Evolutionary conservation across 2,329 filamentous ascomycete species (phyloP).

Genomic region (Triangularia verruculosa): DNA sequence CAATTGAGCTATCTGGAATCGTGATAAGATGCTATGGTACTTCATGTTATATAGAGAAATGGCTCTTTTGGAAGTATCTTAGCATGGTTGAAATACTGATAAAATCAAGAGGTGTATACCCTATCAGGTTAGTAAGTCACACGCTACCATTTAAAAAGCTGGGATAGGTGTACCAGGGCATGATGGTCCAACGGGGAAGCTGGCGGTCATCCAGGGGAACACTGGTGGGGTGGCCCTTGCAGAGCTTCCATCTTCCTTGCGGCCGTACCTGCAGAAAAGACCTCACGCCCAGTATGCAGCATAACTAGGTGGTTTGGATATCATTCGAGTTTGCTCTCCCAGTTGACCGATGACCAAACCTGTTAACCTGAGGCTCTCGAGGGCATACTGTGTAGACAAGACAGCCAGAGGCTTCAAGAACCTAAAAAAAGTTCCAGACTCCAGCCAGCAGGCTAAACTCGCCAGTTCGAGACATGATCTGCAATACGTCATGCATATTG

Average conservation of each 20-base stretch:
- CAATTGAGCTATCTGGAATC: too few species aligned
- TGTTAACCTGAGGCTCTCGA: not conserved
- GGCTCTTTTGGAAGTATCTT: too few species aligned
- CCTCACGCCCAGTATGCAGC: not conserved
- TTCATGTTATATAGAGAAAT: too few species aligned
- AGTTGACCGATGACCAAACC: not conserved
- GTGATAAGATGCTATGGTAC: too few species aligned
- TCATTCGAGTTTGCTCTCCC: not conserved
- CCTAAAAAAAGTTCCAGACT: not conserved
- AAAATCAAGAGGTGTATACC: too few species aligned
- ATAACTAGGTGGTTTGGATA: not conserved
- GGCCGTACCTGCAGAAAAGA: conserved; percentile 2
- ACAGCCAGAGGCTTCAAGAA: not conserved
- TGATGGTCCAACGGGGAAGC: conserved; percentile 1
- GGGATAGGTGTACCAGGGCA: too few species aligned
- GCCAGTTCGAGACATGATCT: conserved; percentile 5
- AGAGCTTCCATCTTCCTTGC: not conserved
- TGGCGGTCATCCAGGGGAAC: not conserved
- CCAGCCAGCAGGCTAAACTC: conserved; percentile 3
- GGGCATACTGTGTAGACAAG: not conserved
- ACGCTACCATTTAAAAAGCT: too few species aligned
- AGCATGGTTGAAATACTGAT: too few species aligned
- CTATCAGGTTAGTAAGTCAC: too few species aligned
- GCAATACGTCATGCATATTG: conserved; percentile 1
- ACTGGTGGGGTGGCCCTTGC: not conserved